phyloP scores from a whole-genome alignment of 1,139 yeast species.

The Ogataea hybrid region DNA sequence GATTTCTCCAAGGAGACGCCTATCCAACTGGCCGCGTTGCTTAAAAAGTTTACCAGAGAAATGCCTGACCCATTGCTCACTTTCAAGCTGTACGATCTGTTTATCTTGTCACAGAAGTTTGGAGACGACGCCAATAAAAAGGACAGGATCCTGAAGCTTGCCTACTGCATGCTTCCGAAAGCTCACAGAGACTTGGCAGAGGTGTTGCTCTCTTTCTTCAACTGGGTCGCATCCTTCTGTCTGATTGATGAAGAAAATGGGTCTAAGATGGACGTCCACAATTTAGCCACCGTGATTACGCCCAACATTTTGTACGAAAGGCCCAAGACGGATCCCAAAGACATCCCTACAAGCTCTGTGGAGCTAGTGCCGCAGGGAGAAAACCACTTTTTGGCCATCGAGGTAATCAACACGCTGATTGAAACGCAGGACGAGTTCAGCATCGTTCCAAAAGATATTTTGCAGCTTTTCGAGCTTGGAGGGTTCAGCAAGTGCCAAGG shows the following conservation, averaged over 20 bases:
- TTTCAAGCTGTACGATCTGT: slow-evolving; percentile 68
- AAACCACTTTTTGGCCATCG: slow-evolving; percentile 84
- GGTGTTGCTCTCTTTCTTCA: slow-evolving; percentile 79
- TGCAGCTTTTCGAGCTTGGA: slow-evolving; percentile 30
- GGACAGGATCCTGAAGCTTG: slow-evolving; percentile 61
- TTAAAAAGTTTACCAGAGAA: slow-evolving; percentile 90
- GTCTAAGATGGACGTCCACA: slow-evolving; percentile 95
- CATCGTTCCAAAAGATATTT: slow-evolving; percentile 63
- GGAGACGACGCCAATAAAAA: slow-evolving; percentile 43
- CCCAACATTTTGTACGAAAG: slow-evolving; percentile 78
- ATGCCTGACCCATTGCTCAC: slow-evolving; percentile 91
- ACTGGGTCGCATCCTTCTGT: slow-evolving; percentile 96
- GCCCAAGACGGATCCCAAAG: slow-evolving; percentile 26
- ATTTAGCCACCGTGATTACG: slow-evolving; percentile 91
- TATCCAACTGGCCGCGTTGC: slow-evolving; percentile 88
- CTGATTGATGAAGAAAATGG: slow-evolving; percentile 85
- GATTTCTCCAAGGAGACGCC: slow-evolving; percentile 78
- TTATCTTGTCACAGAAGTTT: slow-evolving; percentile 70
- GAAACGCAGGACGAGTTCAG: slow-evolving; percentile 81
- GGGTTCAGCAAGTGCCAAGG: slow-evolving; percentile 25
- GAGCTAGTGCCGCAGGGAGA: slow-evolving; percentile 50
- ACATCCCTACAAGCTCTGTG: slow-evolving; percentile 20
- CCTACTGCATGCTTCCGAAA: slow-evolving; percentile 79
- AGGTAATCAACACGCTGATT: slow-evolving; percentile 82
- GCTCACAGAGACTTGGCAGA: slow-evolving; percentile 84